Percentiles rank a stretch among this genome's conserved stretches.
phyloP scores from a whole-genome alignment of 2,329 filamentous ascomycete genomes.

The Penicillium italicum region DNA sequence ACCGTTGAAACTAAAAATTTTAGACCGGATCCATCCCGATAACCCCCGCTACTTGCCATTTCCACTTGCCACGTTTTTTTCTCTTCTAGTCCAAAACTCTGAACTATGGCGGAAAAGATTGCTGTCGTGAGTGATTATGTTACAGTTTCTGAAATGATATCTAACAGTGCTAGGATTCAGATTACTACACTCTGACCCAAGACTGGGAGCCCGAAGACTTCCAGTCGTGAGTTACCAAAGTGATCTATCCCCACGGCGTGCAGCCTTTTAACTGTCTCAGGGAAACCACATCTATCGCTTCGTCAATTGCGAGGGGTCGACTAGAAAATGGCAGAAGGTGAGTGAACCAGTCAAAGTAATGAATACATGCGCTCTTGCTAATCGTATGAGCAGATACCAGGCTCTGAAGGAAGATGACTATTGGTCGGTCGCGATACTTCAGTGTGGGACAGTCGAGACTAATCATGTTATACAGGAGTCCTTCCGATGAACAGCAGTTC shows the following conservation, averaged over 20 bases:
- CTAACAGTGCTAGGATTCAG: slow-evolving; percentile 4
- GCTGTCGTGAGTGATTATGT: neutral
- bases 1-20: neutral
- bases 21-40: neutral
- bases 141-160: neutral
- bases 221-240: slow-evolving; percentile 9
- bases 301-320: slow-evolving; percentile 12
- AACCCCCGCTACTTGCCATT: neutral
- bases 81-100: neutral
- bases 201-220: slow-evolving; percentile 10
- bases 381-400: slow-evolving; percentile 12
- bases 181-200: slow-evolving; percentile 7
- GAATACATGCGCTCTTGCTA: neutral
- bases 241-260: neutral
- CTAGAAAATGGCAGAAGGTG: slow-evolving; percentile 19
- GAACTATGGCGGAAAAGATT: neutral
- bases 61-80: slow-evolving; percentile 1
- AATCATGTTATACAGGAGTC: slow-evolving; percentile 9
- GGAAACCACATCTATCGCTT: slow-evolving; percentile 17
- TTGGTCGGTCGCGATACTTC: slow-evolving; percentile 11
- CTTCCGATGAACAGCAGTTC: slow-evolving; percentile 20
- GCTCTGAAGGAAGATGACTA: slow-evolving; percentile 18
- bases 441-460: neutral
- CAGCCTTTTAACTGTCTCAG: neutral
- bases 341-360: slow-evolving; percentile 20